Conservation (phyloP, 768 basidiomycete genomes). For the Strobilomyces echinocephalus region DNA sequence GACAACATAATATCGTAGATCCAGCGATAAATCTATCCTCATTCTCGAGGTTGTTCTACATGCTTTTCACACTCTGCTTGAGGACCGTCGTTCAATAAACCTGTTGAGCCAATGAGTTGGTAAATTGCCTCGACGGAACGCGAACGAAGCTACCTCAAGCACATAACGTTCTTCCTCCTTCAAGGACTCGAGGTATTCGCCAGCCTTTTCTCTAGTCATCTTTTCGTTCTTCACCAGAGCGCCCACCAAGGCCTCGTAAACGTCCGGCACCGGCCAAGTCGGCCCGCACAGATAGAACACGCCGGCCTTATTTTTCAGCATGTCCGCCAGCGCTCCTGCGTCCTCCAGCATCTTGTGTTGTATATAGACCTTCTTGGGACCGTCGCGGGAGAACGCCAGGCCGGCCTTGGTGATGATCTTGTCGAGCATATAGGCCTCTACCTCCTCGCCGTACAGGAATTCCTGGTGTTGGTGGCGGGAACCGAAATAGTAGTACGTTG, state of each 20-base stretch:
- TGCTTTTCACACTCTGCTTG: not conserved
- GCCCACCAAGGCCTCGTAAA: constrained; percentile 86
- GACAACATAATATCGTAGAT: not conserved
- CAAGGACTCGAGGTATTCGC: constrained; percentile 76
- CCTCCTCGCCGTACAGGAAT: constrained; percentile 94
- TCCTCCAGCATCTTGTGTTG: constrained; percentile 98
- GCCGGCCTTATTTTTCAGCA: constrained; percentile 69
- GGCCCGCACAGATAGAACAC: constrained; percentile 97
- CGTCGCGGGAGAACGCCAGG: constrained; percentile 94
- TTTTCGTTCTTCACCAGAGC: constrained; percentile 73
- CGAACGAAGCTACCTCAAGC: constrained; percentile 57
- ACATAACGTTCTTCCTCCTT: constrained; percentile 99
- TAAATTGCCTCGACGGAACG: not conserved
- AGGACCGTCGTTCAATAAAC: constrained; percentile 19
- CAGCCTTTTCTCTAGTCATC: constrained; percentile 60
- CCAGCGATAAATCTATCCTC: not conserved
- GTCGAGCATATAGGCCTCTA: constrained; percentile 88
- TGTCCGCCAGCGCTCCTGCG: constrained; percentile 65
- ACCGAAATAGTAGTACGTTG: constrained; percentile 97
- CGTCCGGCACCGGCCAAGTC: constrained; percentile 99
- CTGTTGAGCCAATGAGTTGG: constrained; percentile 11
- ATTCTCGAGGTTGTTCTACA: not conserved
- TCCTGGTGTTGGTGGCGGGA: constrained; percentile 93
- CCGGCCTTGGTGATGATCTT: constrained; percentile 85
- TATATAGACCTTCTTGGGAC: constrained; percentile 91